Percentiles rank a stretch among this genome's conserved stretches.
These are phyloP conservation scores for Sabuloglossum arenarium DNA, from an alignment of 495 filamentous ascomycete genomes.

Conservation along the genomic window DNA sequence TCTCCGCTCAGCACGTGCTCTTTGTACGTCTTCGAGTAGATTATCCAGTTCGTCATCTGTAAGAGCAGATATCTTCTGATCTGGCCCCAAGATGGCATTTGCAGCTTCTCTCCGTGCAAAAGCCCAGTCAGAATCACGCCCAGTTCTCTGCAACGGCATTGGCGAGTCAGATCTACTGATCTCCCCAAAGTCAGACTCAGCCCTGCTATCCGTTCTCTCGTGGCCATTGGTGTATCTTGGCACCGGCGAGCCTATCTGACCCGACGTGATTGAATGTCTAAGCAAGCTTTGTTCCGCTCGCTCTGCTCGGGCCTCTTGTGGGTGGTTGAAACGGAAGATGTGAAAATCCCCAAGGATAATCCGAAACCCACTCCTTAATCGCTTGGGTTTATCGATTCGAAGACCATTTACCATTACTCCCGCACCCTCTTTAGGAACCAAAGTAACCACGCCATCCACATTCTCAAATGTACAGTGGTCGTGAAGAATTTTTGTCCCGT, in stretches of 20 bases:
- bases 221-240: conserved; percentile 31
- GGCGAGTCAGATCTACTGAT: conserved; percentile 64
- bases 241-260: conserved; percentile 52
- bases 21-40: conserved; percentile 89
- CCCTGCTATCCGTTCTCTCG: conserved; percentile 54
- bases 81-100: conserved; percentile 69
- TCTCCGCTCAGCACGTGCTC: conserved; percentile 61
- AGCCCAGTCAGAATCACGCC: conserved; percentile 87
- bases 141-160: conserved; percentile 38
- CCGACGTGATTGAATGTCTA: conserved; percentile 71
- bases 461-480: conserved; percentile 93
- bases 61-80: conserved; percentile 72
- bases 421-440: conserved; percentile 73
- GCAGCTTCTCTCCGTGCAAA: conserved; percentile 86
- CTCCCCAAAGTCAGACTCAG: conserved; percentile 45
- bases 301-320: conserved; percentile 85
- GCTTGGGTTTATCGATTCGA: conserved; percentile 59
- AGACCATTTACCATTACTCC: conserved; percentile 96
- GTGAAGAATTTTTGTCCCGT: conserved; percentile 76
- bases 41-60: conserved; percentile 88
- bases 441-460: conserved; percentile 70
- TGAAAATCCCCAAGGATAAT: conserved; percentile 97
- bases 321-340: conserved; percentile 97
- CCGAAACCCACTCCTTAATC: conserved; percentile 76
- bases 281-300: conserved; percentile 74